phyloP scores from a whole-genome alignment of 768 basidiomycete genomes.

The Mrakia frigida region DNA sequence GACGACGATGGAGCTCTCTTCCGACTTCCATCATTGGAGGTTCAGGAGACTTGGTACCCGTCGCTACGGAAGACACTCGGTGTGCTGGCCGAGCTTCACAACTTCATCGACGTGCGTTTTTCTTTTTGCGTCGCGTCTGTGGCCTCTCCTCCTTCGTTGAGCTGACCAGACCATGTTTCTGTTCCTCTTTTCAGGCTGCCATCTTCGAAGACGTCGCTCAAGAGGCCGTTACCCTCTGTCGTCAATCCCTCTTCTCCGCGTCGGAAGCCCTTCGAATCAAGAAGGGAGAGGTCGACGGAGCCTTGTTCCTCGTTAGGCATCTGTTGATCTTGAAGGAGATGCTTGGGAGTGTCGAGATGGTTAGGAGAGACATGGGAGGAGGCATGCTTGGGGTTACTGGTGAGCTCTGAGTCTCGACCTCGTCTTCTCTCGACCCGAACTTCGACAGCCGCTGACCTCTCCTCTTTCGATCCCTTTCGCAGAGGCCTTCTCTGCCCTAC shows the following conservation, averaged over 20 bases:
- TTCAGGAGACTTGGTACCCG: slow-evolving; percentile 86
- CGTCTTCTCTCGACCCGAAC: neutral
- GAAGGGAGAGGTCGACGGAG: slow-evolving; percentile 58
- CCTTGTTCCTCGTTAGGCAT: slow-evolving; percentile 85
- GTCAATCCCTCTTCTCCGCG: slow-evolving; percentile 70
- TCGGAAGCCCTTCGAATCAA: slow-evolving; percentile 57
- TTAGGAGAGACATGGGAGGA: slow-evolving; percentile 35
- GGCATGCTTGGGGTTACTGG: slow-evolving; percentile 59
- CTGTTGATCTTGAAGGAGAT: slow-evolving; percentile 88
- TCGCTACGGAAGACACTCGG: slow-evolving; percentile 81
- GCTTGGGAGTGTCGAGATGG: slow-evolving; percentile 60
- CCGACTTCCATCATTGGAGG: slow-evolving; percentile 62
- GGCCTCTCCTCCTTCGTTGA: neutral
- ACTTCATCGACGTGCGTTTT: slow-evolving; percentile 76
- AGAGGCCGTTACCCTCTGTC: slow-evolving; percentile 78
- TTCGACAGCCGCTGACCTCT: neutral
- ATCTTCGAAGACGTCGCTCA: slow-evolving; percentile 96
- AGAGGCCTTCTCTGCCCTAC: slow-evolving; percentile 40
- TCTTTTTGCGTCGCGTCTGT: neutral
- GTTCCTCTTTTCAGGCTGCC: slow-evolving; percentile 57
- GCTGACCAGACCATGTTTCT: neutral
- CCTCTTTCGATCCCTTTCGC: neutral
- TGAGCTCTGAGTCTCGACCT: slow-evolving; percentile 39
- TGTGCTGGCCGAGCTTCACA: slow-evolving; percentile 82
- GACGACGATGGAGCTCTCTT: slow-evolving; percentile 52